Evolutionary conservation across 768 basidiomycete genomes (phyloP), one percentile per base, ranked within the genome.

Genomic region (Galerina marginata): DNA sequence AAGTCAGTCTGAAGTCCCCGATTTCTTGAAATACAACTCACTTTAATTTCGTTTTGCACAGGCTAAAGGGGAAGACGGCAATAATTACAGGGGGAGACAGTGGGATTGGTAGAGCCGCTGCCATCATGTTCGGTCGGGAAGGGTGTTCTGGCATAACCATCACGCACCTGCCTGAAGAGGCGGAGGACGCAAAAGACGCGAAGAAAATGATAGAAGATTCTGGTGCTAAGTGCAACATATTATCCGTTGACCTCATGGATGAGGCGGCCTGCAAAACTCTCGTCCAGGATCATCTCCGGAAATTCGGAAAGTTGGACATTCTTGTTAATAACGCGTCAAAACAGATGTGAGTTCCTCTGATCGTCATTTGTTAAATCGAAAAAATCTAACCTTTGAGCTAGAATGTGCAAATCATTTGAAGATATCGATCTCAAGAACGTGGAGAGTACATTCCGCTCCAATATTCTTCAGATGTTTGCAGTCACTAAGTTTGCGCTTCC

Each of bases 291-390:
- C 86, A 87, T 66, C 63, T 86, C 58, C 61, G 74, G 36, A 74
- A 67, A 47, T 85, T 79, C 60, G 76, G 77, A 16, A 73, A 74
- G 55, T 67, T 86, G 26, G 82, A 88, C 67, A 77, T 88, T 49
- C 75, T 87, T 48, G 84, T 89, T 56, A 86, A 87, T 71, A 86
- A 87, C 69, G 85, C 84, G 16, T 79, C 77, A 43, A 83, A 85
- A 65, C 79, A 82, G 62, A 72, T 75, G 74, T 72, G 53, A 36
- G 71, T 64, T 9, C 4, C 29, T 52, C 54, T n/a, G 10, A 47
- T 54, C 16, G 14, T 43, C 20, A 37, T 23, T 39, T 6, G 39
- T 45, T 7, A 45, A 12, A 20, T 20, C 37, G 20, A 56, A 25
- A 25, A 53, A 16, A 11, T 25, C 26, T 11, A 4, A 44, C 11